Conservation (phyloP, 192 early-diverging fungal species). For the Coemansia sp. region DNA sequence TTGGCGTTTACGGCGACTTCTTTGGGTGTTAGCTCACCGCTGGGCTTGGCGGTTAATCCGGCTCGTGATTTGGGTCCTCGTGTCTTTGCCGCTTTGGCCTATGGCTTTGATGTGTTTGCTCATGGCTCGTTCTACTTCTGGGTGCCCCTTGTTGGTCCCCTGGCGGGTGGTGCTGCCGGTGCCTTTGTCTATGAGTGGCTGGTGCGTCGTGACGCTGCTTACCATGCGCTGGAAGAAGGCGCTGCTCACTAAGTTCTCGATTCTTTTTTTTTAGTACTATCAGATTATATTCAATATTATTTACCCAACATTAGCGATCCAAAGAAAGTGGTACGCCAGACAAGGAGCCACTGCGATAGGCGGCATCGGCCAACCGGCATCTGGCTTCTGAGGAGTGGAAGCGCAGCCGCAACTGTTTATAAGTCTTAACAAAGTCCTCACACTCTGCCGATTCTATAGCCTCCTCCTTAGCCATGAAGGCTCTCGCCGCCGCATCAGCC, state of each 20-base stretch:
- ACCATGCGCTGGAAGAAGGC: conserved; percentile 38
- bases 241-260: neutral
- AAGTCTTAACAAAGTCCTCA: conserved; percentile 53
- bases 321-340: conserved; percentile 40
- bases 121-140: conserved; percentile 61
- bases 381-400: conserved; percentile 36
- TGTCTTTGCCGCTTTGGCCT: conserved; percentile 61
- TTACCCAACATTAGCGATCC: conserved; percentile 22
- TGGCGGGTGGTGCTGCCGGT: conserved; percentile 56
- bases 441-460: conserved; percentile 19
- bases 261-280: neutral
- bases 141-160: conserved; percentile 65
- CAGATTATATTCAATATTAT: neutral
- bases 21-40: conserved; percentile 56
- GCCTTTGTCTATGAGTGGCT: conserved; percentile 60
- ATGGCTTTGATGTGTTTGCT: conserved; percentile 61
- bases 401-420: conserved; percentile 22
- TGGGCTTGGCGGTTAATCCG: conserved; percentile 62
- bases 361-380: conserved; percentile 23
- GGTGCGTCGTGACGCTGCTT: conserved; percentile 42
- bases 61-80: conserved; percentile 77
- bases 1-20: conserved; percentile 56
- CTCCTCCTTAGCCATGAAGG: conserved; percentile 17
- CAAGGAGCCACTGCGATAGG: conserved; percentile 39
- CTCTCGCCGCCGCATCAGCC: conserved; percentile 18